Conservation (phyloP, 2,329 filamentous ascomycete species). For the Coleophoma cylindrospora region DNA sequence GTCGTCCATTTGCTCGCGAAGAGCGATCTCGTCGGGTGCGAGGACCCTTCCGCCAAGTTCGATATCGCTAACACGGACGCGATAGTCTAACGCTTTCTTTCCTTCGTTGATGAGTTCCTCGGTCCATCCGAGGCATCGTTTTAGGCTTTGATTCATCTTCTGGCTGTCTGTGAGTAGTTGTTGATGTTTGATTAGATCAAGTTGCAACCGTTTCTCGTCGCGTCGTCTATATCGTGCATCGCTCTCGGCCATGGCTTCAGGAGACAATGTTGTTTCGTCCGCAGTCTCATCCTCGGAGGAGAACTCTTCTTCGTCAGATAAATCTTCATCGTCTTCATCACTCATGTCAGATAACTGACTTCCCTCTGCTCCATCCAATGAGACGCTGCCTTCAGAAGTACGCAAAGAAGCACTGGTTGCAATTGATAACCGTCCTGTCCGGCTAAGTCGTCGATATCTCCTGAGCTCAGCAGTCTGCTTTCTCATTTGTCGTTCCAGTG, state of each 20-base stretch:
- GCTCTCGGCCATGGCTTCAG: slow-evolving; percentile 33
- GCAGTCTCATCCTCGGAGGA: slow-evolving; percentile 43
- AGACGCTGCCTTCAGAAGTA: slow-evolving; percentile 37
- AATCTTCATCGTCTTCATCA: slow-evolving; percentile 41
- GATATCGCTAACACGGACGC: slow-evolving; percentile 73
- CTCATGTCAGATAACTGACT: slow-evolving; percentile 42
- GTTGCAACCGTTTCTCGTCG: slow-evolving; percentile 78
- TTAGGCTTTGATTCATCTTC: slow-evolving; percentile 92
- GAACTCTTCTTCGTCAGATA: slow-evolving; percentile 38
- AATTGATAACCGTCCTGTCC: slow-evolving; percentile 69
- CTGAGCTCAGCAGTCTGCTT: slow-evolving; percentile 88
- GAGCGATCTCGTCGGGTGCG: slow-evolving; percentile 58
- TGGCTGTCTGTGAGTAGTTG: slow-evolving; percentile 85
- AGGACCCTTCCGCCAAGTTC: slow-evolving; percentile 78
- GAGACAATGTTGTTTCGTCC: slow-evolving; percentile 29
- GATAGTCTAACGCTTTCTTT: slow-evolving; percentile 79
- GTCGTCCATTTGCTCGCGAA: slow-evolving; percentile 8
- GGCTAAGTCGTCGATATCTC: slow-evolving; percentile 78
- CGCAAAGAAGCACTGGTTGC: slow-evolving; percentile 41
- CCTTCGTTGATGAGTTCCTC: slow-evolving; percentile 88
- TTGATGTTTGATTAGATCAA: slow-evolving; percentile 84
- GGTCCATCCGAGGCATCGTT: slow-evolving; percentile 82
- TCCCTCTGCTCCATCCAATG: slow-evolving; percentile 32
- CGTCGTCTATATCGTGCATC: slow-evolving; percentile 55
- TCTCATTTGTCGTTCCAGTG: slow-evolving; percentile 82